A percentile compares a stretch with the other conserved stretches of the same genome.
phyloP scores from a whole-genome alignment of 306 rosid species.

The Urtica urens region DNA sequence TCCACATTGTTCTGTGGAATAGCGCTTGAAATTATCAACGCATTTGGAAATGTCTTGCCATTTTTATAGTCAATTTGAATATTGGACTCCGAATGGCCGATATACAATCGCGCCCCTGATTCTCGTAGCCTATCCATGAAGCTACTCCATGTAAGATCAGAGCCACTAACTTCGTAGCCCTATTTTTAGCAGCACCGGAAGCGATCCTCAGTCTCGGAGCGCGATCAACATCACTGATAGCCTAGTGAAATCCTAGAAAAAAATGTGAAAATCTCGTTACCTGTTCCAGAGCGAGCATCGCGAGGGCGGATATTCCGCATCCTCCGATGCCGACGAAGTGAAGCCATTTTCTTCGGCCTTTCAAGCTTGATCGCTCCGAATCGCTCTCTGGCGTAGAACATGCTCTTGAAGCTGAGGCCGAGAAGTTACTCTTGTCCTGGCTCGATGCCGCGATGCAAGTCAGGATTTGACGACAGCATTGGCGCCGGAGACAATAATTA shows the following conservation, averaged over 20 bases:
- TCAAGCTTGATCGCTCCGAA: background rate
- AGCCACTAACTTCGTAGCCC: slow-evolving; percentile 29
- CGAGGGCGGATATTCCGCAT: slow-evolving; percentile 26
- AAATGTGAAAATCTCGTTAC: background rate
- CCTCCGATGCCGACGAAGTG: slow-evolving; percentile 32
- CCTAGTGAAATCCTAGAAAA: background rate
- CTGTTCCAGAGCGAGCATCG: slow-evolving; percentile 23
- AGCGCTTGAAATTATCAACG: slow-evolving; percentile 19
- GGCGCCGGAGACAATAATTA: no score
- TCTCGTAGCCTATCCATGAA: slow-evolving; percentile 20
- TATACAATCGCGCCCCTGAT: slow-evolving; percentile 15
- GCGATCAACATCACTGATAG: no score
- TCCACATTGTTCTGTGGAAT: slow-evolving; percentile 22
- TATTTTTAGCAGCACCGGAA: no score
- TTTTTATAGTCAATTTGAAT: background rate
- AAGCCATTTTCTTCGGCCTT: slow-evolving; percentile 14
- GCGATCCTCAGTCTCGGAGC: no score
- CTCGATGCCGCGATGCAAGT: background rate
- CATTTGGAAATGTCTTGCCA: slow-evolving; percentile 12
- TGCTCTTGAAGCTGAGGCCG: slow-evolving; percentile 5
- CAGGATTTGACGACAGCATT: background rate
- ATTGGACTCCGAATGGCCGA: slow-evolving; percentile 20
- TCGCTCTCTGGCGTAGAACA: slow-evolving; percentile 7
- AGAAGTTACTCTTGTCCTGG: background rate
- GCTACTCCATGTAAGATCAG: slow-evolving; percentile 23